Evolutionary conservation across 257 asterid species (phyloP), one percentile per base, ranked within the genome.

Genomic region (Nicotiana noctiflora): DNA sequence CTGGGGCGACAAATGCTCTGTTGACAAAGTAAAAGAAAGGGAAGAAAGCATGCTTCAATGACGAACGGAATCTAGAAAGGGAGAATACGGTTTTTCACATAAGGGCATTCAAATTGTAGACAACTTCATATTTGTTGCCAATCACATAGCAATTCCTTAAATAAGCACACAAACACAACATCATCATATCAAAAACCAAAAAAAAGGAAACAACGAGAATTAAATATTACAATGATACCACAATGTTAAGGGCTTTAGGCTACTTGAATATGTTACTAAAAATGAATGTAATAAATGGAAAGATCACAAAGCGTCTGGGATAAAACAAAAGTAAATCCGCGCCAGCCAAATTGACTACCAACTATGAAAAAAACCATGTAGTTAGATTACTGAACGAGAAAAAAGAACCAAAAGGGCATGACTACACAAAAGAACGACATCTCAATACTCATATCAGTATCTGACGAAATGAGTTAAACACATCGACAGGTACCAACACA

Each of bases 1-100:
- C 95, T 60, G 97, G 97, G 82, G 94, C 91, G 56, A 94, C 98
- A 92, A 93, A 94, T 82, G 97, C 98, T 86, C 98, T 94, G 89
- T 64, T 49, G 86, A 84, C 76, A 81, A 81, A 31, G 80, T 62
- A 81, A 82, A 84, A 84, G 51, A 75, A 74, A 15, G 25, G 61
- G 61, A 74, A 74, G 25, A 53, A 74, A 51, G 25, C 40, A 49
- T 49, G 79, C 32, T 74, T 74, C 61, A 74, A 74, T 49, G 13
- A 74, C 9, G 79, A 74, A 49, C 4, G 4, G 51, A 49, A 49
- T 74, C 51, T 10, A 49, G 78, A 46, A 72, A 72, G 25, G 79
- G 62, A 74, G 44, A 74, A 74, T 23, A 74, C 51, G 8, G 62
- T 74, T 15, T 49, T 49, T 60, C 18, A 74, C 37, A 25, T 29